A percentile compares a stretch with the other conserved stretches of the same genome.
Evolutionary conservation across 2,329 filamentous ascomycete species (phyloP).

Genomic region (Epichloe elymi): DNA sequence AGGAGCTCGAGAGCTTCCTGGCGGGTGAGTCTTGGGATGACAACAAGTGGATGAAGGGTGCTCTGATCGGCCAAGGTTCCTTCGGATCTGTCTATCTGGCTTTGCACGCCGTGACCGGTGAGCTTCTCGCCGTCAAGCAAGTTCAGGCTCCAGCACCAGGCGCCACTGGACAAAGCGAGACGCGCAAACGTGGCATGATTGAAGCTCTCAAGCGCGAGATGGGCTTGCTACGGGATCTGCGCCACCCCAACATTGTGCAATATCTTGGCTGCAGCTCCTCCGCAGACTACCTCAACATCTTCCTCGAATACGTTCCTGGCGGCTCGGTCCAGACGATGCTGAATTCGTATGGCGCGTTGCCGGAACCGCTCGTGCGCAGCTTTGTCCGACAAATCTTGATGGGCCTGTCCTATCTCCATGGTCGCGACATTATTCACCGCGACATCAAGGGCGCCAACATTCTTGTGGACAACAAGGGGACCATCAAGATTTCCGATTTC

Average conservation of each 20-base stretch:
- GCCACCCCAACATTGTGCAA: slow-evolving; percentile 95
- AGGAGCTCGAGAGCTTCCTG: slow-evolving; percentile 80
- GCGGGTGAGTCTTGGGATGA: slow-evolving; percentile 91
- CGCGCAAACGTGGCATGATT: slow-evolving; percentile 95
- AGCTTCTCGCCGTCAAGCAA: slow-evolving; percentile 96
- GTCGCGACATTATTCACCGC: slow-evolving; percentile 90
- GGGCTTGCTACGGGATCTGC: slow-evolving; percentile 79
- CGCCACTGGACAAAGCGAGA: slow-evolving; percentile 67
- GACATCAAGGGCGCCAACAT: slow-evolving; percentile 99
- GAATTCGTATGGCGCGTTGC: slow-evolving; percentile 91
- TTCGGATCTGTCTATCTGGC: slow-evolving; percentile 95
- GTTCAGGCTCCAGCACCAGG: slow-evolving; percentile 77
- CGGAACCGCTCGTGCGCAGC: slow-evolving; percentile 85
- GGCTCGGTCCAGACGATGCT: slow-evolving; percentile 98
- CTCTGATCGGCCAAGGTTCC: slow-evolving; percentile 89
- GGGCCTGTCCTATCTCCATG: slow-evolving; percentile 86
- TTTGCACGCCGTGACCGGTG: slow-evolving; percentile 87
- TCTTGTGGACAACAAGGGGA: slow-evolving; percentile 95
- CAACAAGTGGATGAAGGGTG: slow-evolving; percentile 98
- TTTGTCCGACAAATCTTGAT: slow-evolving; percentile 93
- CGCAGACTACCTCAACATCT: slow-evolving; percentile 91
- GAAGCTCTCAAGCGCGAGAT: slow-evolving; percentile 96
- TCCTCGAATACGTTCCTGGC: slow-evolving; percentile 96
- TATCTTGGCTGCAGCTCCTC: slow-evolving; percentile 93
- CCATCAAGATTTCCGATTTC: slow-evolving; percentile 98